Evolutionary conservation across 495 filamentous ascomycete species (phyloP).

Genomic region (Tirmania nivea): DNA sequence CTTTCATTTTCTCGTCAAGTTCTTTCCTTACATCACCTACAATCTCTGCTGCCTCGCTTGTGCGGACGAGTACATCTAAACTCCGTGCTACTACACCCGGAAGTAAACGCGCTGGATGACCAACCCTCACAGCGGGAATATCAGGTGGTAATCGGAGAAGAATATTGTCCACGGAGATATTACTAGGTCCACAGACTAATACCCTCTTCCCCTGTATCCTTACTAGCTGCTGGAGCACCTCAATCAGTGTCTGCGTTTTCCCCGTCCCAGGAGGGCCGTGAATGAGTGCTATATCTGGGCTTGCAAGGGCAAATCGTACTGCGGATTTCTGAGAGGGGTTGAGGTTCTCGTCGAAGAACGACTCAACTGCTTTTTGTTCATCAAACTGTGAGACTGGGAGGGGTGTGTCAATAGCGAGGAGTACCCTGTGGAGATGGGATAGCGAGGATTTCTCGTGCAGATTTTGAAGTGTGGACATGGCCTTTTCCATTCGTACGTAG

Average conservation of each 20-base stretch:
- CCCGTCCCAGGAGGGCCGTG: slow-evolving; percentile 94
- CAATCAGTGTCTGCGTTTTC: slow-evolving; percentile 92
- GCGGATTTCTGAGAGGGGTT: slow-evolving; percentile 86
- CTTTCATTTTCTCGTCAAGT: slow-evolving; percentile 72
- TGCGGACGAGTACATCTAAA: slow-evolving; percentile 78
- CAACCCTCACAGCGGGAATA: slow-evolving; percentile 70
- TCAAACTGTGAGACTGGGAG: slow-evolving; percentile 27
- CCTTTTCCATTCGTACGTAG: slow-evolving; percentile 67
- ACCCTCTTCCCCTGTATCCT: slow-evolving; percentile 38
- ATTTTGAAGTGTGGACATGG: slow-evolving; percentile 59
- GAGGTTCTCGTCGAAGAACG: slow-evolving; percentile 53
- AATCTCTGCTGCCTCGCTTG: slow-evolving; percentile 69
- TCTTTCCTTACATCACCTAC: slow-evolving; percentile 81
- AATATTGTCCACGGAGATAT: slow-evolving; percentile 96
- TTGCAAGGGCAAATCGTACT: slow-evolving; percentile 66
- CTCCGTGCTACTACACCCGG: slow-evolving; percentile 77
- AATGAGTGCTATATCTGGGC: slow-evolving; percentile 70
- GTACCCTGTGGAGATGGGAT: slow-evolving; percentile 51
- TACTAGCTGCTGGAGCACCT: slow-evolving; percentile 66
- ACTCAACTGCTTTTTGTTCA: slow-evolving; percentile 33
- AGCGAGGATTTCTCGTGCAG: slow-evolving; percentile 42
- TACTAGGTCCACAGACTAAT: slow-evolving; percentile 85
- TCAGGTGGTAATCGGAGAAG: slow-evolving; percentile 76
- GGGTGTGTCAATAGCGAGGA: slow-evolving; percentile 52
- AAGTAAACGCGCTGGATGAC: slow-evolving; percentile 78